Conservation (phyloP, 78 protist genomes). For the Pigoraptor vietnamica region DNA sequence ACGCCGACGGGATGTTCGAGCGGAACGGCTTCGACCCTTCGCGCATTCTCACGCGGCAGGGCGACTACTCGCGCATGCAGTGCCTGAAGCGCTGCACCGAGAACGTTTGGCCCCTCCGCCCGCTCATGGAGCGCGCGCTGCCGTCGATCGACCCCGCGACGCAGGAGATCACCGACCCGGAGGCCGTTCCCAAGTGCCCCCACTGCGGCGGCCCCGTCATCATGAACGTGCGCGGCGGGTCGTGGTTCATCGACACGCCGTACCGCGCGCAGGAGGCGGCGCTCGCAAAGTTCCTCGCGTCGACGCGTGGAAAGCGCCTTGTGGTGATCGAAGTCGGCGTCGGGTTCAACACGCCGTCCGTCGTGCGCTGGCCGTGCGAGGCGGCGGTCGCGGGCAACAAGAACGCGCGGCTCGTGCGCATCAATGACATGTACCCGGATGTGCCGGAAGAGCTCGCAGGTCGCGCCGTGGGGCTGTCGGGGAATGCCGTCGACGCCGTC, state of each 20-base stretch:
- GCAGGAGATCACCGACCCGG: slow-evolving; percentile 2
- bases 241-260: slow-evolving; percentile 22
- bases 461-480: background rate
- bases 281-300: background rate
- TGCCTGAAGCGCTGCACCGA: slow-evolving; percentile 25
- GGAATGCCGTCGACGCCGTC: background rate
- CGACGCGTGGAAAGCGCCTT: background rate
- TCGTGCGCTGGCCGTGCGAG: slow-evolving; percentile 14
- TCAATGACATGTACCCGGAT: slow-evolving; percentile 21
- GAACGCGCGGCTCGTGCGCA: slow-evolving; percentile 14
- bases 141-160: slow-evolving; percentile 11
- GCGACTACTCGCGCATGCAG: slow-evolving; percentile 18
- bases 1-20: slow-evolving; percentile 44
- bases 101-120: slow-evolving; percentile 5
- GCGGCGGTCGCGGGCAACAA: background rate
- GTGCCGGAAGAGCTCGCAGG: background rate
- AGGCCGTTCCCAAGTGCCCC: slow-evolving; percentile 15
- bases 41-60: slow-evolving; percentile 26
- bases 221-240: slow-evolving; percentile 32
- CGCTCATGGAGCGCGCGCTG: background rate
- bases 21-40: slow-evolving; percentile 21
- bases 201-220: slow-evolving; percentile 16
- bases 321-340: slow-evolving; percentile 28
- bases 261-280: background rate
- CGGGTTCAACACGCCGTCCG: slow-evolving; percentile 42